phyloP scores from a whole-genome alignment of 805 yeast genomes.

The Aciculoconidium aculeatum region DNA sequence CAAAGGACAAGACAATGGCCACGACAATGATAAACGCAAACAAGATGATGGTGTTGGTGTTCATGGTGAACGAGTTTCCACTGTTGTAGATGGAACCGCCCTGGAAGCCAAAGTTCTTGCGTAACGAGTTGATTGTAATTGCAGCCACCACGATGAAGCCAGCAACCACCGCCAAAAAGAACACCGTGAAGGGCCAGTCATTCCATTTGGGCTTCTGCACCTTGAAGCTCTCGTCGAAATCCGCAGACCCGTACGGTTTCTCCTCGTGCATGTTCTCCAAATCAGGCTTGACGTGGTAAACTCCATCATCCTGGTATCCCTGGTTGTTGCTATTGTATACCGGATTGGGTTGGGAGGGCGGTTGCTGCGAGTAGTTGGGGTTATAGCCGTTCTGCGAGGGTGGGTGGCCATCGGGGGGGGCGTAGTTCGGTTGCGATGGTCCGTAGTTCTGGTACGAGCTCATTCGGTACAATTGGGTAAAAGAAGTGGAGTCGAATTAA shows the following conservation, averaged over 20 bases:
- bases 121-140: conserved; percentile 61
- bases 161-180: conserved; percentile 40
- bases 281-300: conserved; percentile 18
- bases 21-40: conserved; percentile 61
- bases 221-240: conserved; percentile 65
- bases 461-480: too few relatives aligned
- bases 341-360: neutral
- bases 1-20: conserved; percentile 50
- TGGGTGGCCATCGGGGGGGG: too few relatives aligned
- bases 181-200: conserved; percentile 65
- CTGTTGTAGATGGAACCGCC: conserved; percentile 61
- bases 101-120: conserved; percentile 44
- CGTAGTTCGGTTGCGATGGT: neutral
- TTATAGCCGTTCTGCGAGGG: neutral
- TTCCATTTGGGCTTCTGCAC: conserved; percentile 57
- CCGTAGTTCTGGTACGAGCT: too few relatives aligned
- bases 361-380: neutral
- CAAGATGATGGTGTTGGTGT: conserved; percentile 69
- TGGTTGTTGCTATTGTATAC: neutral
- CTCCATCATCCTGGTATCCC: conserved; percentile 3
- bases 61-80: conserved; percentile 52
- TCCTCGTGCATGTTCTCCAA: conserved; percentile 26
- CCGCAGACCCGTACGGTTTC: conserved; percentile 27
- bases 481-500: too few relatives aligned
- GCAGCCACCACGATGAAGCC: conserved; percentile 72